A percentile compares a stretch with the other conserved stretches of the same genome.
Evolutionary conservation across 1,284 basidiomycete genomes (phyloP).

Genomic region (Ceratobasidium sp.): DNA sequence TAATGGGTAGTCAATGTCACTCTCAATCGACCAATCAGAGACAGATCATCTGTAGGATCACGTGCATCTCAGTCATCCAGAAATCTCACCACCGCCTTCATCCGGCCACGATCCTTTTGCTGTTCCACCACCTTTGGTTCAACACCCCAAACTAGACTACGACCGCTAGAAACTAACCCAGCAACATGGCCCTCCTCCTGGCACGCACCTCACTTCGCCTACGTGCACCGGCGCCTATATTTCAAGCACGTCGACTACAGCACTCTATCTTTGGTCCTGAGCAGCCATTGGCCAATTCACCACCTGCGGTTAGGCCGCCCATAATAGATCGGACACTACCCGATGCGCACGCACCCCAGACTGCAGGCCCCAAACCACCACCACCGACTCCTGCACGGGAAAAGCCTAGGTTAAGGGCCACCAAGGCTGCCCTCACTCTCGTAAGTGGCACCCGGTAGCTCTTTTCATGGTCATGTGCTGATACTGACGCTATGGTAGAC

Average conservation of each 20-base stretch:
- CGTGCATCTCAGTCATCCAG: slow-evolving; percentile 33
- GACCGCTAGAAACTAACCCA: neutral
- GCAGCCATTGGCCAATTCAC: slow-evolving; percentile 38
- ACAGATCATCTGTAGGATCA: neutral
- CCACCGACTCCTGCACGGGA: slow-evolving; percentile 66
- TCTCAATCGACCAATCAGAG: slow-evolving; percentile 24
- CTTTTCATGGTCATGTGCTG: slow-evolving; percentile 13
- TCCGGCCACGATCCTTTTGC: no score
- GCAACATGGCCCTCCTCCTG: slow-evolving; percentile 25
- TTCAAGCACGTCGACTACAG: slow-evolving; percentile 17
- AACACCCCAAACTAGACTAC: slow-evolving; percentile 6
- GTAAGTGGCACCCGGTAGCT: slow-evolving; percentile 59
- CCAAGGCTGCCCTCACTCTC: slow-evolving; percentile 81
- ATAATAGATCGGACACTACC: neutral
- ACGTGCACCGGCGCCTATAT: slow-evolving; percentile 2
- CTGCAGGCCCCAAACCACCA: slow-evolving; percentile 69
- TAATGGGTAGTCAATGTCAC: no score
- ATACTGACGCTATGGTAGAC: slow-evolving; percentile 60
- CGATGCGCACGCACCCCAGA: slow-evolving; percentile 62
- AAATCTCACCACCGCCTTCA: neutral
- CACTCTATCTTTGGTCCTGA: slow-evolving; percentile 25
- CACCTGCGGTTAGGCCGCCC: slow-evolving; percentile 39
- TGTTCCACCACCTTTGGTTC: no score
- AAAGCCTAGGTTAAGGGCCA: slow-evolving; percentile 69
- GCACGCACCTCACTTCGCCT: slow-evolving; percentile 19